phyloP scores from a whole-genome alignment of 345 rosid genomes.

The Streptanthus diversifolius region DNA sequence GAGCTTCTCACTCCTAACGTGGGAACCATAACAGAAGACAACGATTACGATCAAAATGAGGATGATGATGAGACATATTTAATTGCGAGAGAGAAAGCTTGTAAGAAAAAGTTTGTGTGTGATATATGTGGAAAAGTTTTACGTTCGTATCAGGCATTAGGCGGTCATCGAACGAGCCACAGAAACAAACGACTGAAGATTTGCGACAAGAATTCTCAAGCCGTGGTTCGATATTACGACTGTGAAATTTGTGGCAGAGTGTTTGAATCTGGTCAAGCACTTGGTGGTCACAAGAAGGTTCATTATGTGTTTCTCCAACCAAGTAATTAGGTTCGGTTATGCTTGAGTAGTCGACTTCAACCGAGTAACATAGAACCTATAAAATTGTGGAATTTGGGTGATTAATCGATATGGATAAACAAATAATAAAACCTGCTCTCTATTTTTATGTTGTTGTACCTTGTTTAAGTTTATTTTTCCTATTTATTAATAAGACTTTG shows the following conservation, averaged over 20 bases:
- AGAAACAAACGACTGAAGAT: conserved; percentile 34
- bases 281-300: conserved; percentile 34
- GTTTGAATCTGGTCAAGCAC: conserved; percentile 35
- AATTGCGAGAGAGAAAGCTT: neutral
- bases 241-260: conserved; percentile 18
- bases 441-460: neutral
- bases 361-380: neutral
- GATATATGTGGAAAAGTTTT: conserved; percentile 51
- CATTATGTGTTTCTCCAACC: conserved; percentile 20
- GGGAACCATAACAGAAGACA: neutral
- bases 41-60: neutral
- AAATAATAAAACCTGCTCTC: neutral
- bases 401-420: neutral
- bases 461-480: neutral
- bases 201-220: neutral
- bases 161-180: conserved; percentile 70
- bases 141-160: conserved; percentile 60
- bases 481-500: conserved; percentile 11
- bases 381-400: neutral
- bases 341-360: neutral
- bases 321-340: neutral
- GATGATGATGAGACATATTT: neutral
- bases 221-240: neutral
- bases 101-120: conserved; percentile 37
- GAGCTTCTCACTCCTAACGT: neutral